Base-by-base conservation (phyloP, 768 basidiomycete genomes). In the Phylloporus rhodoxanthus region DNA sequence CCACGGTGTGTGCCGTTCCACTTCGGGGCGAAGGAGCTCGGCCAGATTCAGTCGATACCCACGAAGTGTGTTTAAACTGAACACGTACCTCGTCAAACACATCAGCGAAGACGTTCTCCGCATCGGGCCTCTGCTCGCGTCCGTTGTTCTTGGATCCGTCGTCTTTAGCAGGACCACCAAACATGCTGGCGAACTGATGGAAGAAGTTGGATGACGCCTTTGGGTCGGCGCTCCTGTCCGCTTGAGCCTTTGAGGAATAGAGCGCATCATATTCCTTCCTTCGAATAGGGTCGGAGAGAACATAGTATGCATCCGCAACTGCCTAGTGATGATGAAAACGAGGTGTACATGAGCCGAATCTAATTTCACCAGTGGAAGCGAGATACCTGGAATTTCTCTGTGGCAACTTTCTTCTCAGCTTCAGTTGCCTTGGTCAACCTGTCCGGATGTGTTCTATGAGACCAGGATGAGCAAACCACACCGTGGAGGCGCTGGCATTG, bases 221-320 rank as follows among this genome's bases (percentile, higher is more conserved):
- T 1, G 90, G 85, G 55, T 86, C 80, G 17, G 71, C 71, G 11
- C 82, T 78, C 45, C 70, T 77, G 57, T 82, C 80, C 29, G 71
- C 62, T 15, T 65, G 60, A 8, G 75, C 54, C 44, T 78, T 79
- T 8, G 80, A 75, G n/a, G 71, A 67, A 61, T 85, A 85, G 0
- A 90, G 68, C 0, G 56, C 55, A 56, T 91, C 89, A 55, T 91
- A 91, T 67, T 91, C 87, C 59, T 67, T 73, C 50, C 85, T 78
- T 50, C 87, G 75, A 37, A 75, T 74, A 4, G 82, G 68, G 67
- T 96, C 91, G 3, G 89, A 91, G 32, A 97, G 79, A 23, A 94
- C 87, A 64, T 90, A 96, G 70, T 95, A 95, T 15, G 92, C 92
- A 67, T 96, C 93, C 46, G 93, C 91, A 54, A 96, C 84, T 8